phyloP scores from a whole-genome alignment of 371 early-diverging fungal species.

The Parasitella parasitica region DNA sequence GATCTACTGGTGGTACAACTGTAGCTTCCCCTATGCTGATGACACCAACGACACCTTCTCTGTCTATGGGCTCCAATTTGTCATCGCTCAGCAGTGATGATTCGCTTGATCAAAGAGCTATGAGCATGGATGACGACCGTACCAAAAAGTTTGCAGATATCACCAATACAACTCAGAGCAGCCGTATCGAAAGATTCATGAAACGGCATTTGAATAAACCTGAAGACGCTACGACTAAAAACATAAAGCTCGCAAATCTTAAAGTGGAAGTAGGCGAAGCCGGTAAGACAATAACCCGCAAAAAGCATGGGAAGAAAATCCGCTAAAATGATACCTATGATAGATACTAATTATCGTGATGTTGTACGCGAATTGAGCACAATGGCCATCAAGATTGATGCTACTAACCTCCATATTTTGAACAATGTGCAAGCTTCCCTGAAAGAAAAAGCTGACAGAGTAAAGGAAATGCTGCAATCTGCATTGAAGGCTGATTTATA shows the following conservation, averaged over 20 bases:
- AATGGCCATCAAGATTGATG: conserved; percentile 18
- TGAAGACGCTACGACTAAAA: conserved; percentile 21
- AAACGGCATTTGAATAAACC: conserved; percentile 22
- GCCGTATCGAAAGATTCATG: conserved; percentile 30
- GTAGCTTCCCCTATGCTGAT: conserved; percentile 20
- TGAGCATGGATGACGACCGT: conserved; percentile 26
- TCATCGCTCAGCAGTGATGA: neutral
- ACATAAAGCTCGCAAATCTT: conserved; percentile 24
- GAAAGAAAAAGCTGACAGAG: conserved; percentile 17
- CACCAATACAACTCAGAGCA: conserved; percentile 14
- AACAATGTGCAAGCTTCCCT: conserved; percentile 14
- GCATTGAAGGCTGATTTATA: conserved; percentile 11
- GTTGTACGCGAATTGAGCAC: conserved; percentile 27
- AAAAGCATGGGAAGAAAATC: neutral
- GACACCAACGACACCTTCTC: conserved; percentile 5
- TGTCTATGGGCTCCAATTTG: neutral
- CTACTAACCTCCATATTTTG: conserved; percentile 23
- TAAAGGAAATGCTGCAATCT: conserved; percentile 9
- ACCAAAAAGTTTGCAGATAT: neutral
- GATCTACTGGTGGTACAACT: conserved; percentile 6
- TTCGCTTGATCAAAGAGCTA: conserved; percentile 3
- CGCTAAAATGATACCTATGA: neutral
- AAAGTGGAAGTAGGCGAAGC: conserved; percentile 31
- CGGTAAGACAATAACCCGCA: conserved; percentile 16
- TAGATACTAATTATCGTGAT: conserved; percentile 31